phyloP scores from a whole-genome alignment of 805 yeast genomes.

The Yarrowia osloensis region DNA sequence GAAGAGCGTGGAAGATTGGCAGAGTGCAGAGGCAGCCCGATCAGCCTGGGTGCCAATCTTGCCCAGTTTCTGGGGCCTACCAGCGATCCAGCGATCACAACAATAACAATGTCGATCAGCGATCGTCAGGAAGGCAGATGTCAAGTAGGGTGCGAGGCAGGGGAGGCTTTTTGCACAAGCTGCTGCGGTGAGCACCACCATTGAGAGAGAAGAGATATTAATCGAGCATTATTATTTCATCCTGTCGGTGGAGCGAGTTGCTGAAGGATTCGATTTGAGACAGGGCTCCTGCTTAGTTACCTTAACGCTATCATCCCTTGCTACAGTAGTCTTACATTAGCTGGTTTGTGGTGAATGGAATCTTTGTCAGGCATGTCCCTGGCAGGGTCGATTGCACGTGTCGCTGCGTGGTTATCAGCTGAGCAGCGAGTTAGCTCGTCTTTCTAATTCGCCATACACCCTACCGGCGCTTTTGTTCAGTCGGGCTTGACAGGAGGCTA shows the following conservation, averaged over 20 bases:
- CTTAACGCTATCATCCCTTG: neutral
- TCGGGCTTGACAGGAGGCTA: neutral
- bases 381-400: constrained; percentile 5
- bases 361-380: neutral
- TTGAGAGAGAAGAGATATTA: too few species aligned
- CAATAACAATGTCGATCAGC: constrained; percentile 6
- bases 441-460: neutral
- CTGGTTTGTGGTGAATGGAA: neutral
- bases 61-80: neutral
- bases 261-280: neutral
- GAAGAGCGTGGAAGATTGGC: neutral
- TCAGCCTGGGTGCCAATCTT: neutral
- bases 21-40: neutral
- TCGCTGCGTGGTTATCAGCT: constrained; percentile 1
- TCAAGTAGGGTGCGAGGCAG: constrained; percentile 6
- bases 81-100: constrained; percentile 22
- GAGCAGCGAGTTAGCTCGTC: neutral
- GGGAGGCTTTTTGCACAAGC: neutral
- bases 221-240: neutral
- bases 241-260: neutral
- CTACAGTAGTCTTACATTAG: neutral
- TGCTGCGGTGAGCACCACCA: neutral
- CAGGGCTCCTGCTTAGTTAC: neutral
- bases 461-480: neutral
- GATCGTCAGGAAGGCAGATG: constrained; percentile 9